Evolutionary conservation across 257 asterid species (phyloP).

Genomic region (Solanum stenotomum): DNA sequence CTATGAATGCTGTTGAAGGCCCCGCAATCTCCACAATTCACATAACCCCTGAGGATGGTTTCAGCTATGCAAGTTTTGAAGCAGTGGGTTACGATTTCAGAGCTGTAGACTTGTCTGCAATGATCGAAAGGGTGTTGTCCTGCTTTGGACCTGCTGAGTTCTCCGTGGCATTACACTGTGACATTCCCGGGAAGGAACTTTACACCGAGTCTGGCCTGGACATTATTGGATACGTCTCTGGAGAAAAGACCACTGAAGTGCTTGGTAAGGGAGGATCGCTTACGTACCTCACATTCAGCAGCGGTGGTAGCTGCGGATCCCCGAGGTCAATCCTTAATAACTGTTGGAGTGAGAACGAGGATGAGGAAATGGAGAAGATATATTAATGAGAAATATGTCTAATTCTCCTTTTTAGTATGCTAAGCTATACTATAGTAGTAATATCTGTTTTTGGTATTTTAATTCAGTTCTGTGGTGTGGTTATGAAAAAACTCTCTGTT

Average conservation of each 20-base stretch:
- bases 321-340: conserved; percentile 50
- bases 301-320: conserved; percentile 42
- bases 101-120: conserved; percentile 17
- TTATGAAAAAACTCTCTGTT: neutral
- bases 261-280: conserved; percentile 47
- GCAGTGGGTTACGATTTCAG: conserved; percentile 63
- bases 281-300: conserved; percentile 34
- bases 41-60: conserved; percentile 76
- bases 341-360: conserved; percentile 22
- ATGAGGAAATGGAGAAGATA: neutral
- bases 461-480: neutral
- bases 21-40: conserved; percentile 61
- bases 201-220: conserved; percentile 17
- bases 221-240: conserved; percentile 36
- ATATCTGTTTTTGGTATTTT: neutral
- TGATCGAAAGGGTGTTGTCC: conserved; percentile 58
- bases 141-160: conserved; percentile 67
- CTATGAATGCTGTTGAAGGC: conserved; percentile 71
- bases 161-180: conserved; percentile 54
- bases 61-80: conserved; percentile 86
- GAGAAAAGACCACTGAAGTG: conserved; percentile 38
- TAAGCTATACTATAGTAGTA: neutral
- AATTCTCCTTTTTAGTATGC: neutral
- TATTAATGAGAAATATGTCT: neutral
- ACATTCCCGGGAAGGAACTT: conserved; percentile 26